Evolutionary conservation across 2,329 filamentous ascomycete genomes (phyloP).

Genomic region (Pestalotiopsis fici): DNA sequence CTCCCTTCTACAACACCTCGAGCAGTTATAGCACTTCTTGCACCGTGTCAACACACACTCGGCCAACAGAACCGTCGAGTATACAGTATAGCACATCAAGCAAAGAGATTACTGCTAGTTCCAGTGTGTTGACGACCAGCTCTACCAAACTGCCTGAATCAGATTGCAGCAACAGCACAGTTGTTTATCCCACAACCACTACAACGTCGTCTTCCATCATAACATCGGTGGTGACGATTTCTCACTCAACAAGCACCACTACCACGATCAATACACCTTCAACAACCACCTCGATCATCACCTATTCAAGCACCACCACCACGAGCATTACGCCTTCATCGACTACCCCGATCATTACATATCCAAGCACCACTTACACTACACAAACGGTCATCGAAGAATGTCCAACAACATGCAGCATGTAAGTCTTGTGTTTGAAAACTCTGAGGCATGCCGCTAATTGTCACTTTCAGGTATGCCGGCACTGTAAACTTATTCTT

Average conservation of each 20-base stretch:
- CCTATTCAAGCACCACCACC: slow-evolving; percentile 12
- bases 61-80: background rate
- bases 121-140: background rate
- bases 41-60: background rate
- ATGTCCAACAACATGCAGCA: slow-evolving; percentile 32
- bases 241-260: background rate
- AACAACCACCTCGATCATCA: slow-evolving; percentile 12
- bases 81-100: background rate
- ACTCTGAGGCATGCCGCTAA: slow-evolving; percentile 10
- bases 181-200: slow-evolving; percentile 2
- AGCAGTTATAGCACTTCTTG: background rate
- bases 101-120: background rate
- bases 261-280: slow-evolving; percentile 15
- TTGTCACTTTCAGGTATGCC: slow-evolving; percentile 19
- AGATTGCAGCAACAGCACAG: background rate
- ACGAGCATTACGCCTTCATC: slow-evolving; percentile 14
- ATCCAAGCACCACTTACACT: slow-evolving; percentile 8
- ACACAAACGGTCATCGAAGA: slow-evolving; percentile 16
- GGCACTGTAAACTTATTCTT: slow-evolving; percentile 34
- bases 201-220: slow-evolving; percentile 4
- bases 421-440: slow-evolving; percentile 20
- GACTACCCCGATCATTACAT: slow-evolving; percentile 12
- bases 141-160: background rate
- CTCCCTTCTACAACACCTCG: slow-evolving; percentile 11
- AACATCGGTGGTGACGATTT: background rate